These are phyloP conservation scores for Fusarium clavum DNA, from an alignment of 2,329 filamentous ascomycete species.

Conservation along the genomic window DNA sequence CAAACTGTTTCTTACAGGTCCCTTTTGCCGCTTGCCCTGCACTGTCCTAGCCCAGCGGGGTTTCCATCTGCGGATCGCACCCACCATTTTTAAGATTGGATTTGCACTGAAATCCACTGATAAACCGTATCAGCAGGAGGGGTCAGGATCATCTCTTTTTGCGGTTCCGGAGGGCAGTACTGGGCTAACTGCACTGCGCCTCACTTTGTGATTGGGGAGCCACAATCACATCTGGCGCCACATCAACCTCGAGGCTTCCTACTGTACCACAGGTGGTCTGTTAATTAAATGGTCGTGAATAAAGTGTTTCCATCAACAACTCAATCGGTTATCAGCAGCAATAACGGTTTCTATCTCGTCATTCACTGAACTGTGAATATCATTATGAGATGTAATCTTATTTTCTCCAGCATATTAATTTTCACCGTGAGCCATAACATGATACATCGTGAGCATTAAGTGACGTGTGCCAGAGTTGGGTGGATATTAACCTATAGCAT, in stretches of 20 bases:
- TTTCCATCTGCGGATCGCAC: neutral
- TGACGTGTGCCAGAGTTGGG: neutral
- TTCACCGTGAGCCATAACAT: too few relatives aligned
- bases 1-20: neutral
- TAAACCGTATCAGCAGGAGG: neutral
- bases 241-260: neutral
- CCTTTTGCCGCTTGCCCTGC: neutral
- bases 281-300: neutral
- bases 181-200: neutral
- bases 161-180: neutral
- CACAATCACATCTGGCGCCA: neutral
- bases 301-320: neutral
- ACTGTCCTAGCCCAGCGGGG: neutral
- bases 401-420: too few relatives aligned
- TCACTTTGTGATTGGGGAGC: neutral
- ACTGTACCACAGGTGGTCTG: neutral
- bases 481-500: neutral
- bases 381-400: too few relatives aligned
- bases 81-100: slow-evolving; percentile 7
- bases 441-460: too few relatives aligned
- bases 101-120: neutral
- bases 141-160: neutral
- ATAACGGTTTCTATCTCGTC: neutral
- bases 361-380: too few relatives aligned
- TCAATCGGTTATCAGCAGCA: neutral